Evolutionary conservation across 2,329 filamentous ascomycete species (phyloP).

Genomic region (Hypoxylon sp.): DNA sequence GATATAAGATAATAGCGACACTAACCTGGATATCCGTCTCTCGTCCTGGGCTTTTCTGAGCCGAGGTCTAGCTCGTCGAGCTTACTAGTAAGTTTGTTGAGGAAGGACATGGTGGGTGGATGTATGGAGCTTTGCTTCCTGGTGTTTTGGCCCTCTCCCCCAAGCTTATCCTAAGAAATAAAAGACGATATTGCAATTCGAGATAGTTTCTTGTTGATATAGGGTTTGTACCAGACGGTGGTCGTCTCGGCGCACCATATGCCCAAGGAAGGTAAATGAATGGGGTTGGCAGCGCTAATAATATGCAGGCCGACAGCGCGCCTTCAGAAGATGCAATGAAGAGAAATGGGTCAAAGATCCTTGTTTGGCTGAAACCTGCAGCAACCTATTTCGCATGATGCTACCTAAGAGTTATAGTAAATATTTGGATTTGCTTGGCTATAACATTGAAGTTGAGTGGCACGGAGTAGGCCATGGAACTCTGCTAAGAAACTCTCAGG

Average conservation of each 20-base stretch:
- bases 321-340: constrained; percentile 13
- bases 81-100: constrained; percentile 53
- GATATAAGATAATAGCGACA: constrained; percentile 4
- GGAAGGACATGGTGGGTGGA: constrained; percentile 50
- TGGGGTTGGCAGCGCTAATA: constrained; percentile 13
- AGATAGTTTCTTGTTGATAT: neutral
- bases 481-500: no score
- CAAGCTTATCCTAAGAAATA: neutral
- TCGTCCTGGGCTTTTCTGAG: constrained; percentile 46
- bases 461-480: no score
- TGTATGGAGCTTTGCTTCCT: neutral
- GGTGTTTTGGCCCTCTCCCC: constrained; percentile 1
- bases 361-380: constrained; percentile 40
- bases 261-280: neutral
- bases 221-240: neutral
- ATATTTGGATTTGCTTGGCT: neutral
- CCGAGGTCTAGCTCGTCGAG: constrained; percentile 52
- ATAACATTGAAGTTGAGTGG: neutral
- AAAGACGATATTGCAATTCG: neutral
- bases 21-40: constrained; percentile 42
- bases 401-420: neutral
- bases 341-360: constrained; percentile 21
- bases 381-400: constrained; percentile 11
- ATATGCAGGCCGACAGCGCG: constrained; percentile 8
- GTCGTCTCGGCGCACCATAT: constrained; percentile 6